phyloP scores from a whole-genome alignment of 2,329 filamentous ascomycete species.

The Stenocarpella maydis region DNA sequence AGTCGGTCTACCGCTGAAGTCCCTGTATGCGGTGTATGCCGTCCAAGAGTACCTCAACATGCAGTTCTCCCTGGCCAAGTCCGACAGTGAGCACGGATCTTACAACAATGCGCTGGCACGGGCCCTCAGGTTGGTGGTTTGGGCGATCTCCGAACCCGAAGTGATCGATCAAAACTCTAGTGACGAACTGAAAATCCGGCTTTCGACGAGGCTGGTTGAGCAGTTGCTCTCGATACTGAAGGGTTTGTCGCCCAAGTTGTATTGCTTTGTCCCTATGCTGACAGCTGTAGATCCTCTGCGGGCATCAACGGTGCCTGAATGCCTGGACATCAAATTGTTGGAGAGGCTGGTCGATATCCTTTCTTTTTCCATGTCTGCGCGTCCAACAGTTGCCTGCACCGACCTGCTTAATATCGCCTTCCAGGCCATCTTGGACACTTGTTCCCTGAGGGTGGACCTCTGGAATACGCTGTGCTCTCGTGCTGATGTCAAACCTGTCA shows the following conservation, averaged over 20 bases:
- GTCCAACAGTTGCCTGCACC: constrained; percentile 40
- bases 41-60: constrained; percentile 68
- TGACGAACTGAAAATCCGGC: constrained; percentile 54
- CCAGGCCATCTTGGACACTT: constrained; percentile 51
- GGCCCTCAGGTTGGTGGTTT: constrained; percentile 63
- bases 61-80: constrained; percentile 37
- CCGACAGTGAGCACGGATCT: constrained; percentile 34
- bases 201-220: constrained; percentile 64
- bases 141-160: constrained; percentile 66
- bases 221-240: constrained; percentile 63
- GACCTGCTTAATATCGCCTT: constrained; percentile 48
- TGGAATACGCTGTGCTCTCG: constrained; percentile 49
- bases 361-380: constrained; percentile 36
- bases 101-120: constrained; percentile 50
- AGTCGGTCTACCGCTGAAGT: constrained; percentile 73
- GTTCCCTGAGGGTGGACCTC: constrained; percentile 48
- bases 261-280: background rate
- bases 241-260: constrained; percentile 48
- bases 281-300: constrained; percentile 34
- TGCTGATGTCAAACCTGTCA: constrained; percentile 39
- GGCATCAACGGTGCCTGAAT: constrained; percentile 34
- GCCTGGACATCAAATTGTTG: constrained; percentile 42
- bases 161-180: constrained; percentile 56
- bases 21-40: constrained; percentile 75
- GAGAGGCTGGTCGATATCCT: constrained; percentile 45